Evolutionary conservation across 805 yeast species (phyloP), one percentile per base, ranked within the genome.

Genomic region (Sungouiella blattae): DNA sequence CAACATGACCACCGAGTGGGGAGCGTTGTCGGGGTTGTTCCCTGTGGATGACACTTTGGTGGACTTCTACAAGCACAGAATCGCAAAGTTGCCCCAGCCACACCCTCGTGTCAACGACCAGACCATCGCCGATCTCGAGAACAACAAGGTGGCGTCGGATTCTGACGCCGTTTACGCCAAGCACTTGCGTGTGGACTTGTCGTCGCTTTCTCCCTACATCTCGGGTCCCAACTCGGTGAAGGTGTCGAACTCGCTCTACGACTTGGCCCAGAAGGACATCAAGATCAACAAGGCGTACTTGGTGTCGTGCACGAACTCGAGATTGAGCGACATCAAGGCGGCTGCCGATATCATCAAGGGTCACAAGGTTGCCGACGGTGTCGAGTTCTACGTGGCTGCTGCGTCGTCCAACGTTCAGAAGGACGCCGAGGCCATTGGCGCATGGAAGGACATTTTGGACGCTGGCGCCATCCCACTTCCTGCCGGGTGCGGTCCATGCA

Each of bases 401-500:
- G 98, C 98, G 0, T 87, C 97, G 1, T 81, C 94, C 3, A 80
- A 80, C 52, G 97, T 93, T 25, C 96, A 91, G 67, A 75, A 75
- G 49, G 96, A 89, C 49, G 98, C 98, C 30, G 95, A 85, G 65
- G 75, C 78, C 23, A 68, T 64, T 28, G 98, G 99, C 37, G 94
- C 95, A 11, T 94, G 99, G 98, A 74, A 88, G 52, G 78, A 78
- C 14, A 72, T 93, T 39, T 53, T 93, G 31, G 91, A 82, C 37
- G 96, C 98, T 7, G 99, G 99, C 35, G 95, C 96, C 40, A 85
- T 69, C 50, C 87, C 96, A 23, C 76, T 93, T 50, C 98, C 98
- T 14, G 95, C 98, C 11, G 99, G 99, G 15, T 93, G 99, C 69
- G 99, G 99, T 30, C 99, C 99, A 16, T 93, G 99, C 70, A 93